Base-by-base conservation (phyloP, 2,329 filamentous ascomycete species). In the Aspergillus intermedius region DNA sequence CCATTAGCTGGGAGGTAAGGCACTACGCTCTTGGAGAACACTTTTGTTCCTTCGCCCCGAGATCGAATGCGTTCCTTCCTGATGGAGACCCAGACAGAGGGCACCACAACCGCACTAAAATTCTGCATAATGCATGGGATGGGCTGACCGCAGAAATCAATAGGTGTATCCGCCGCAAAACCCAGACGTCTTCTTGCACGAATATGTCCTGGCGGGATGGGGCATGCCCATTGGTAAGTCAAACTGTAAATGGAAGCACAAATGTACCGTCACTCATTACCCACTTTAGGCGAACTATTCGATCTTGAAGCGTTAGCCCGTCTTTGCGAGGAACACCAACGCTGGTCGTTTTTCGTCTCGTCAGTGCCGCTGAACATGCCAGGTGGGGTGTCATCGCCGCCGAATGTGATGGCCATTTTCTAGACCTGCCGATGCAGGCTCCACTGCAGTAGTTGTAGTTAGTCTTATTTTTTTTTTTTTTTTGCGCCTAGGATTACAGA, bases 1-100 rank as follows among this genome's bases (percentile, higher is more conserved):
- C 76, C 17, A 76, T 79, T 8, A 72, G 71, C 4, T 78, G 79
- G 56, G 80, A 82, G 59, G 73, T 74, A 15, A 70, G 62, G 57
- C 17, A 23, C 4, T 44, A 7, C 10, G 23, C 13, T 13, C 9
- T 42, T 4, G 8, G 6, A 23, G n/a, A 22, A 22, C 9, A 5
- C 5, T 19, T 8, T 37, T 37, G n/a, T 15, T 37, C 12, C 34
- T 37, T 37, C 34, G 3, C 34, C 5, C 34, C 34, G 13, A 30
- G 25, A 30, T 12, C 9, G 25, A 30, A 30, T 30, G 25, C 25
- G 25, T 30, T 30, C 25, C n/a, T 37, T 17, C 34, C 34, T 19
- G 17, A 37, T 8, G 8, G 37, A 19, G 19, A 40, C n/a, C 37
- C 37, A 8, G 12, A 19, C 22, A 40, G 6, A 43, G 22, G 7